A percentile compares a stretch with the other conserved stretches of the same genome.
Conservation (phyloP, 192 early-diverging fungal genomes). For the Kappamyces sp. region DNA sequence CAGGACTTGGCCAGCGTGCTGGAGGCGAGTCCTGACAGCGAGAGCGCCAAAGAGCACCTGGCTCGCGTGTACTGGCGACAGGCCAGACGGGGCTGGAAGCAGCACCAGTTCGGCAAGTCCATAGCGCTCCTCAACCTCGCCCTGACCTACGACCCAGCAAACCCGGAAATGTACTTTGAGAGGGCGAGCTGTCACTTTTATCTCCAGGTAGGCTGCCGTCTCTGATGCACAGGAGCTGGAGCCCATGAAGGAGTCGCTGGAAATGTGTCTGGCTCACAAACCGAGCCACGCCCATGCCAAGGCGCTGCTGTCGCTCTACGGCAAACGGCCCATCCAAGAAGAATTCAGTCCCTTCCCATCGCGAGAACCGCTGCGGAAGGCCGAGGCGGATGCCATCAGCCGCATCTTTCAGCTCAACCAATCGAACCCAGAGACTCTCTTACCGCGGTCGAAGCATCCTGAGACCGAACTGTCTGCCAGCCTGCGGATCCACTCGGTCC, state of each 20-base stretch:
- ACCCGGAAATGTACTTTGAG: slow-evolving; percentile 4
- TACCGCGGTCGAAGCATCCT: too few species aligned
- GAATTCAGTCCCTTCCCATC: slow-evolving; percentile 9
- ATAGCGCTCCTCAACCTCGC: neutral
- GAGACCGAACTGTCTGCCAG: too few species aligned
- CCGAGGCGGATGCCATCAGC: too few species aligned
- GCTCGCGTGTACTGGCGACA: too few species aligned
- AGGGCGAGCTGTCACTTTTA: slow-evolving; percentile 7
- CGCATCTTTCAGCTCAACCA: too few species aligned
- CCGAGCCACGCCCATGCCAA: neutral
- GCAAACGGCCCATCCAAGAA: slow-evolving; percentile 1
- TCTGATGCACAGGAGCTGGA: neutral
- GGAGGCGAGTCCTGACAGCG: neutral
- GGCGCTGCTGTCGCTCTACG: slow-evolving; percentile 5
- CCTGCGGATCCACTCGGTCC: too few species aligned
- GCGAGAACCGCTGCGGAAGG: neutral
- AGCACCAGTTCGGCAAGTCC: too few species aligned
- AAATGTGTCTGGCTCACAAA: neutral
- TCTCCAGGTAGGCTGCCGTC: neutral
- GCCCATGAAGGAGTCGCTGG: neutral
- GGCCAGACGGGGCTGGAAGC: neutral
- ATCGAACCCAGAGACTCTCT: too few species aligned
- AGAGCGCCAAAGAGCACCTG: too few species aligned
- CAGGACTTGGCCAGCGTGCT: neutral
- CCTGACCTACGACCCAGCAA: neutral